Conservation (phyloP, 2,329 filamentous ascomycete species). For the Talaromyces verruculosus region DNA sequence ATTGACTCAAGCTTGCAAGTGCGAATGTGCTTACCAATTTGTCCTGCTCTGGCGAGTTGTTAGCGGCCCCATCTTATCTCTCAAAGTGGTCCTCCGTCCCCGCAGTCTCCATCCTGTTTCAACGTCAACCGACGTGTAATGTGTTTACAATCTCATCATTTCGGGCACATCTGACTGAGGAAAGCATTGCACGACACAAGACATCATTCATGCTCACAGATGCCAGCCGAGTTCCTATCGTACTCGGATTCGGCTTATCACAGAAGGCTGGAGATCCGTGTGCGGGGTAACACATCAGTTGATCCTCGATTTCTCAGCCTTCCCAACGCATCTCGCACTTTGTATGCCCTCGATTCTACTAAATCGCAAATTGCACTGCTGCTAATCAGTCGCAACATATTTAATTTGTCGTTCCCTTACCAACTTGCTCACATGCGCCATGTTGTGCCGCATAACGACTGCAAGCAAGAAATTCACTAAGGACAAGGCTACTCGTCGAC, state of each 20-base stretch:
- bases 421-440: not conserved
- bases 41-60: not conserved
- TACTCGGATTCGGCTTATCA: not conserved
- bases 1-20: not conserved
- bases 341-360: not conserved
- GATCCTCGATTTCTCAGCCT: not conserved
- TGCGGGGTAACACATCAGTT: not conserved
- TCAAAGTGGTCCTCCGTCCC: not conserved
- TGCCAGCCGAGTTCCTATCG: not conserved
- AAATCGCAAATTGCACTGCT: not conserved
- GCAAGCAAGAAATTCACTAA: not conserved
- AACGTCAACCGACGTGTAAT: not conserved
- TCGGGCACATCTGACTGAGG: not conserved
- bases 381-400: not conserved
- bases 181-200: not conserved
- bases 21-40: not conserved
- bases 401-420: not conserved
- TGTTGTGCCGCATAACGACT: not conserved
- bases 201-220: not conserved
- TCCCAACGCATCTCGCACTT: not conserved
- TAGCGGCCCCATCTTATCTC: conserved; percentile 1
- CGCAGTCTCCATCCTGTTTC: not conserved
- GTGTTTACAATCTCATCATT: not conserved
- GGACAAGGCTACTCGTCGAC: not conserved
- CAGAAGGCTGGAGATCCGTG: not conserved